A percentile compares a stretch with the other conserved stretches of the same genome.
phyloP scores from a whole-genome alignment of 805 yeast species.

The Hanseniaspora hatyaiensis region DNA sequence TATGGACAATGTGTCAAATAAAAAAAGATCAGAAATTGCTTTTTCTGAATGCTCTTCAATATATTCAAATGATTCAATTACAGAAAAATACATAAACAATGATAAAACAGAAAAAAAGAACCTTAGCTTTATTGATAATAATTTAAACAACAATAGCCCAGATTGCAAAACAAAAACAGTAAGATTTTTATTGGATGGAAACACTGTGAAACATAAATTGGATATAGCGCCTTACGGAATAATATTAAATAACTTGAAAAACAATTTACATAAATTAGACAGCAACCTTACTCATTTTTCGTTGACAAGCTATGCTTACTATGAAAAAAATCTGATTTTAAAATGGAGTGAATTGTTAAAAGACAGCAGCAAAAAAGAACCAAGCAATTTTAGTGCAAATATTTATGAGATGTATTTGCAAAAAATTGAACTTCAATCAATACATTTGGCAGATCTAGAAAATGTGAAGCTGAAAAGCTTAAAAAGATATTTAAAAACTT shows the following conservation, averaged over 20 bases:
- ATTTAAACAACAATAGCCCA: too few relatives aligned
- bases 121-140: not conserved
- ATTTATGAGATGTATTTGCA: constrained; percentile 13
- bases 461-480: not conserved
- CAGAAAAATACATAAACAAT: too few relatives aligned
- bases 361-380: not conserved
- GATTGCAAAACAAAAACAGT: not conserved
- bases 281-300: not conserved
- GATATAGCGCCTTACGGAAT: not conserved
- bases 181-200: not conserved
- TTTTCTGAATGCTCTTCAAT: not conserved
- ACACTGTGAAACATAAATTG: not conserved
- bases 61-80: too few relatives aligned
- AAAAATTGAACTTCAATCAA: constrained; percentile 4
- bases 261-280: not conserved
- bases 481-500: not conserved
- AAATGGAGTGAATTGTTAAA: constrained; percentile 2
- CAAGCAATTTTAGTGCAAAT: not conserved
- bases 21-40: not conserved
- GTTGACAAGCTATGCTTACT: not conserved
- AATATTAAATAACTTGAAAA: not conserved
- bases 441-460: not conserved
- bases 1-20: too few relatives aligned
- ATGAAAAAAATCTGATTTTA: not conserved
- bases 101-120: not conserved